Percentiles rank a stretch among this genome's conserved stretches.
Evolutionary conservation across 75 land plant genomes (phyloP).

Genomic region (Pinus tabuliformis): DNA sequence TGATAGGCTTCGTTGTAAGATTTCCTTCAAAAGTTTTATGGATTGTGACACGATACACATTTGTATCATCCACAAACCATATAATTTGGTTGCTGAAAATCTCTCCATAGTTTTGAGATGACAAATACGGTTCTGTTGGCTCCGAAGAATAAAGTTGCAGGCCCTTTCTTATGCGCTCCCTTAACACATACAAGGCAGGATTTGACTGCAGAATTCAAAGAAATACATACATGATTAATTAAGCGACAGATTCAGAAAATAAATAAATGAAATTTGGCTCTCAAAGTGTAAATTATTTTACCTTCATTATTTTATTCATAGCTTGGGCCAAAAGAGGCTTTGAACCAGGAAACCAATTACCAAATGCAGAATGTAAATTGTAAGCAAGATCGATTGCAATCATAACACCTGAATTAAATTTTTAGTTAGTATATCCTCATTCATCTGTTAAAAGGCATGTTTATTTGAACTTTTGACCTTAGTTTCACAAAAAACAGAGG

Average conservation of each 20-base stretch:
- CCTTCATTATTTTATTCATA: conserved; percentile 99
- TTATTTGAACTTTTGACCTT: background rate
- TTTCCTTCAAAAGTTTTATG: conserved; percentile 99
- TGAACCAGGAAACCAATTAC: conserved; percentile 99
- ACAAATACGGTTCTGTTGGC: conserved; percentile 98
- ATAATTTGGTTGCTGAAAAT: conserved; percentile 99
- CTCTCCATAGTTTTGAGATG: conserved; percentile 99
- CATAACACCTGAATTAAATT: conserved; percentile 72
- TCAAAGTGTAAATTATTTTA: conserved; percentile 7
- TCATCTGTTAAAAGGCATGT: background rate
- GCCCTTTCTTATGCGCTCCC: conserved; percentile 97
- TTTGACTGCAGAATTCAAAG: conserved; percentile 65
- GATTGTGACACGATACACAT: conserved; percentile 99
- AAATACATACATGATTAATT: background rate
- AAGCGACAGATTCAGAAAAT: conserved; percentile 1
- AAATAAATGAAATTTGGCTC: background rate
- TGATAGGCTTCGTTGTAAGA: conserved; percentile 98
- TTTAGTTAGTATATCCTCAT: background rate
- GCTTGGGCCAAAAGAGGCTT: conserved; percentile 96
- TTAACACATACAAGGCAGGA: conserved; percentile 97
- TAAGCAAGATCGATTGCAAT: conserved; percentile 97
- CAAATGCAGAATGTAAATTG: conserved; percentile 97
- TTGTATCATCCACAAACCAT: conserved; percentile 99
- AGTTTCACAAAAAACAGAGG: background rate
- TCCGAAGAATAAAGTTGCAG: conserved; percentile 98